Percentiles rank a stretch among this genome's conserved stretches.
phyloP scores from a whole-genome alignment of 2,329 filamentous ascomycete genomes.

The Cladorrhinum sp. region DNA sequence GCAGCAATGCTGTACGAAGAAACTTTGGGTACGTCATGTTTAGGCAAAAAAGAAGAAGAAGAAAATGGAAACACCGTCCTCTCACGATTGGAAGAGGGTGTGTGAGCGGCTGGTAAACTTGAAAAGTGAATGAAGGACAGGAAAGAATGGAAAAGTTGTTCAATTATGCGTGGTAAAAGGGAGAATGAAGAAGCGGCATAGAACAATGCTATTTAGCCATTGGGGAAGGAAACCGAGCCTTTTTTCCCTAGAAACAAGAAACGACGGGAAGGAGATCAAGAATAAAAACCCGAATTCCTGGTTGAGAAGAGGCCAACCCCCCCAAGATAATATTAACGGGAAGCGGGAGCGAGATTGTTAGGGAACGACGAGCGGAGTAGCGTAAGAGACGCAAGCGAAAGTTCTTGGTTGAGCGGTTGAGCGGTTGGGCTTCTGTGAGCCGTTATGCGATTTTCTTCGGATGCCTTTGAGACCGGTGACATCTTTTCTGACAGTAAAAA shows the following conservation, averaged over 20 bases:
- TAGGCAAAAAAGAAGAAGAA: no score
- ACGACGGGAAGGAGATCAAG: constrained; percentile 1
- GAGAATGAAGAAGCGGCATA: background rate
- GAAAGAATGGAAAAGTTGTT: background rate
- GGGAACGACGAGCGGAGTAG: background rate
- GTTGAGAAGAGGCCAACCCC: constrained; percentile 5
- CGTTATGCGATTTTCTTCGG: constrained; percentile 5
- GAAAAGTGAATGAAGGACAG: background rate
- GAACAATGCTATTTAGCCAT: constrained; percentile 8
- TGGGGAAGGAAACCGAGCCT: background rate
- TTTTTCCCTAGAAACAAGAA: constrained; percentile 13
- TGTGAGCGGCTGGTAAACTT: constrained; percentile 5
- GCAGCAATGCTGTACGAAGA: constrained; percentile 13
- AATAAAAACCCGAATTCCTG: constrained; percentile 9
- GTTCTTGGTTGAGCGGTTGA: background rate
- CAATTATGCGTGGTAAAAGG: background rate
- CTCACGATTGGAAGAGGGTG: constrained; percentile 4
- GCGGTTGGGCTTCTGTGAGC: background rate
- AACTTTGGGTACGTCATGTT: constrained; percentile 16
- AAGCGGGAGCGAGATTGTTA: background rate
- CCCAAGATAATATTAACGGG: background rate
- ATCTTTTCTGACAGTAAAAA: constrained; percentile 7
- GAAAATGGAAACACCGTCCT: background rate
- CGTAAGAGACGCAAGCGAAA: background rate
- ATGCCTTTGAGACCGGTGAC: background rate